Conservation (phyloP, 805 yeast genomes). For the Nakazawaea ishiwadae region DNA sequence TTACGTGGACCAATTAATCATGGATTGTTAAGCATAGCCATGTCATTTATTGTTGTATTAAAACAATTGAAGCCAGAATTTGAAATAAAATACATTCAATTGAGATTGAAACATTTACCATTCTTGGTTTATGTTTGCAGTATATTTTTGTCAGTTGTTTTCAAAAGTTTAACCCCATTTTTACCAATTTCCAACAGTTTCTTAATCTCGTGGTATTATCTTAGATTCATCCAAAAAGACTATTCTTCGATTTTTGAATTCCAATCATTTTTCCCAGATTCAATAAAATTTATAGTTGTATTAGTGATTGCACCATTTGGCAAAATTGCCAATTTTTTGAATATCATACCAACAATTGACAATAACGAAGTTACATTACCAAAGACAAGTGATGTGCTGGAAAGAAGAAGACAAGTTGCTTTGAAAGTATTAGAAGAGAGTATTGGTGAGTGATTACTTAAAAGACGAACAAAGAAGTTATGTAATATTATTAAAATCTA, state of each 20-base stretch:
- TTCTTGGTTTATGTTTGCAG: conserved; percentile 32
- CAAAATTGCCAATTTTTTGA: conserved; percentile 1
- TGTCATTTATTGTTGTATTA: conserved; percentile 52
- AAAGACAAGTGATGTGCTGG: conserved; percentile 49
- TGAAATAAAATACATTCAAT: conserved; percentile 42
- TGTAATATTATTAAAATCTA: not conserved
- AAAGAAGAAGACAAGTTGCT: conserved; percentile 74
- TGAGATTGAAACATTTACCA: conserved; percentile 62
- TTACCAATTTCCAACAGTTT: conserved; percentile 58
- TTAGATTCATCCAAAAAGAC: conserved; percentile 77
- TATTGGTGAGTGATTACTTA: conserved; percentile 26
- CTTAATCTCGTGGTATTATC: conserved; percentile 65
- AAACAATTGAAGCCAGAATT: conserved; percentile 58
- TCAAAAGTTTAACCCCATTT: conserved; percentile 40
- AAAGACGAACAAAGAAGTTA: too few relatives aligned
- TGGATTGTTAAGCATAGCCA: conserved; percentile 41
- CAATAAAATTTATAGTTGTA: conserved; percentile 44
- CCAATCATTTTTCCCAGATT: conserved; percentile 77
- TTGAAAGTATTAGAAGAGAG: conserved; percentile 70
- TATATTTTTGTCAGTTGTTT: conserved; percentile 23
- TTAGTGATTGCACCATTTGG: conserved; percentile 44
- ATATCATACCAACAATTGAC: not conserved
- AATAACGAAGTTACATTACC: not conserved
- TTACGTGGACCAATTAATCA: conserved; percentile 46
- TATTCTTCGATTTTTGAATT: conserved; percentile 87